These are phyloP conservation scores for Mortierella sp. DNA, from an alignment of 371 early-diverging fungal species.

Conservation along the genomic window DNA sequence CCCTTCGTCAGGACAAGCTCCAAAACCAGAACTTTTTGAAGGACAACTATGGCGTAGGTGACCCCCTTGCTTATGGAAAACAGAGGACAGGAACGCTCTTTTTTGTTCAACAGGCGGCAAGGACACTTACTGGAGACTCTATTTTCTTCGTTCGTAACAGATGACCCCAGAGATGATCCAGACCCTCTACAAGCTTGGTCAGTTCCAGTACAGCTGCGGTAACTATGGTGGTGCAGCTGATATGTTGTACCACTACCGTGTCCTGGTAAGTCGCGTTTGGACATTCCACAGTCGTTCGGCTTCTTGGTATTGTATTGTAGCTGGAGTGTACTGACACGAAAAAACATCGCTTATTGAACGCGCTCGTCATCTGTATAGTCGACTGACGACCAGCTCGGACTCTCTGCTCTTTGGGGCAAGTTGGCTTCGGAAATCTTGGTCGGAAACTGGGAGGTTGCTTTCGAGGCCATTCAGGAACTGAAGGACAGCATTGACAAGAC, in stretches of 20 bases:
- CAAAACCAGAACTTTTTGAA: conserved; percentile 86
- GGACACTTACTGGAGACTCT: too few relatives aligned
- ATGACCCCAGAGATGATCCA: conserved; percentile 86
- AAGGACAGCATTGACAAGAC: conserved; percentile 88
- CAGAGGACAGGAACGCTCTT: too few relatives aligned
- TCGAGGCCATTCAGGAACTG: conserved; percentile 87
- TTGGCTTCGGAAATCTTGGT: conserved; percentile 94
- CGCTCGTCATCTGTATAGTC: too few relatives aligned
- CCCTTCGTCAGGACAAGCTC: conserved; percentile 91
- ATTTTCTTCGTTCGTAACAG: conserved; percentile 55
- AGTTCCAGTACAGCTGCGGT: conserved; percentile 92
- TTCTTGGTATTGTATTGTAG: too few relatives aligned
- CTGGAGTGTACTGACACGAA: too few relatives aligned
- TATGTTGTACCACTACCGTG: conserved; percentile 92
- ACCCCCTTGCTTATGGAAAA: too few relatives aligned
- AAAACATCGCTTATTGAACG: too few relatives aligned
- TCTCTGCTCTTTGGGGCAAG: conserved; percentile 95
- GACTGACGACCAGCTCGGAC: conserved; percentile 81
- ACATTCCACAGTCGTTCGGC: too few relatives aligned
- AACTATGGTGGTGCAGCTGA: conserved; percentile 92
- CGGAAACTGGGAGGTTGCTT: conserved; percentile 93
- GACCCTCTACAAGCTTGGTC: conserved; percentile 86
- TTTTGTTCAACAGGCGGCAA: too few relatives aligned
- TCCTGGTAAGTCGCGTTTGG: conserved; percentile 69
- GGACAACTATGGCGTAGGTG: conserved; percentile 81